phyloP scores from a whole-genome alignment of 139 green algal species.

The Choricystis sp. region DNA sequence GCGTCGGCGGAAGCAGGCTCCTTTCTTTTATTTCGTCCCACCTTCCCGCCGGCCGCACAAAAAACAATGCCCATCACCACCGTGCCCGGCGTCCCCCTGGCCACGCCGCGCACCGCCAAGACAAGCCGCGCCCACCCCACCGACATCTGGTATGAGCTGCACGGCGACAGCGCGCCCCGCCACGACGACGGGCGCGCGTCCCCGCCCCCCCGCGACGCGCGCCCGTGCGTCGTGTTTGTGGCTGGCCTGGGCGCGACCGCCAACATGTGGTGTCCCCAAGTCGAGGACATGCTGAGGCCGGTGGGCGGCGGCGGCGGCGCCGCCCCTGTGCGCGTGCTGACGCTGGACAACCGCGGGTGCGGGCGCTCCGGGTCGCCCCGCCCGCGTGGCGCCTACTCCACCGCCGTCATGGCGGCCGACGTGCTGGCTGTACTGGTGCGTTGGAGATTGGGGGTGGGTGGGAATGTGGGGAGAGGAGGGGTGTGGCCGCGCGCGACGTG shows the following conservation, averaged over 20 bases:
- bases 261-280: background rate
- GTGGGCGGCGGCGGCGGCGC: constrained; percentile 1
- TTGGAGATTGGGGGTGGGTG: too few species aligned
- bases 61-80: background rate
- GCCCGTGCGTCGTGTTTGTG: constrained; percentile 8
- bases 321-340: background rate
- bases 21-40: background rate
- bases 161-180: background rate
- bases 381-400: background rate
- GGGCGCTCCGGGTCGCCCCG: background rate
- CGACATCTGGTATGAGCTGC: constrained; percentile 12
- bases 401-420: constrained; percentile 5
- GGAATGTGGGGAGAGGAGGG: too few species aligned
- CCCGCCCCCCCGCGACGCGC: background rate
- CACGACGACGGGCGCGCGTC: background rate
- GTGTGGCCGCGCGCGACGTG: too few species aligned
- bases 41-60: background rate
- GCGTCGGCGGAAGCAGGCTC: too few species aligned
- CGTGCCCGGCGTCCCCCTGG: too few species aligned
- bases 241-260: constrained; percentile 5
- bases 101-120: background rate
- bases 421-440: constrained; percentile 3
- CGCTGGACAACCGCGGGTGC: constrained; percentile 1
- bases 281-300: constrained; percentile 11
- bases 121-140: background rate